These are phyloP conservation scores for Verbascum thapsus DNA, from an alignment of 257 asterid species.

Conservation along the genomic window DNA sequence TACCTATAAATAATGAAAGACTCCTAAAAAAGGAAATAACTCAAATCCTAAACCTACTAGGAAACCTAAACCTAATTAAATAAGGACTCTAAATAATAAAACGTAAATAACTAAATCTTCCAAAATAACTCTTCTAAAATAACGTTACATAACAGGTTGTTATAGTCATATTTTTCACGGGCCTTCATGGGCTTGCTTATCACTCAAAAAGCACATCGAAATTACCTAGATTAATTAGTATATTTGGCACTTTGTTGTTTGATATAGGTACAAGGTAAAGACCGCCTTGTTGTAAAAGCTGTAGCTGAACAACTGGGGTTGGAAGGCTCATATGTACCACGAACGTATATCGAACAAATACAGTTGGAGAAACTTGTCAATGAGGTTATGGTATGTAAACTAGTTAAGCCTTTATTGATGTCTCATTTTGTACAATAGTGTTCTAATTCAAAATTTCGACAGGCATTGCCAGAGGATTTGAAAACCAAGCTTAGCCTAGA, in stretches of 20 bases:
- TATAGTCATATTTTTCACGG: no score
- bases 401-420: conserved; percentile 19
- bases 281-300: conserved; percentile 60
- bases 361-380: conserved; percentile 93
- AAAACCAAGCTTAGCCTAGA: conserved; percentile 89
- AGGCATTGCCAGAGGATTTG: conserved; percentile 97
- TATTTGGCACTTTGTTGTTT: conserved; percentile 18
- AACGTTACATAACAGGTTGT: no score
- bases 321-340: conserved; percentile 87
- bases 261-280: conserved; percentile 91
- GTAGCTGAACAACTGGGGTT: conserved; percentile 82
- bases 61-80: no score
- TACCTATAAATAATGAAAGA: no score
- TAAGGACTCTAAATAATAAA: no score
- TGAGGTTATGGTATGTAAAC: conserved; percentile 82
- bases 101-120: no score
- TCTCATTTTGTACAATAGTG: conserved; percentile 9
- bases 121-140: no score
- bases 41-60: no score
- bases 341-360: conserved; percentile 94
- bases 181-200: no score
- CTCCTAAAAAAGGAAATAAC: no score
- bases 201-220: no score
- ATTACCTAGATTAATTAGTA: no score
- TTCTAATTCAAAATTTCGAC: conserved; percentile 38